Conservation (phyloP, 495 filamentous ascomycete genomes). For the Penicillium coprophilum region DNA sequence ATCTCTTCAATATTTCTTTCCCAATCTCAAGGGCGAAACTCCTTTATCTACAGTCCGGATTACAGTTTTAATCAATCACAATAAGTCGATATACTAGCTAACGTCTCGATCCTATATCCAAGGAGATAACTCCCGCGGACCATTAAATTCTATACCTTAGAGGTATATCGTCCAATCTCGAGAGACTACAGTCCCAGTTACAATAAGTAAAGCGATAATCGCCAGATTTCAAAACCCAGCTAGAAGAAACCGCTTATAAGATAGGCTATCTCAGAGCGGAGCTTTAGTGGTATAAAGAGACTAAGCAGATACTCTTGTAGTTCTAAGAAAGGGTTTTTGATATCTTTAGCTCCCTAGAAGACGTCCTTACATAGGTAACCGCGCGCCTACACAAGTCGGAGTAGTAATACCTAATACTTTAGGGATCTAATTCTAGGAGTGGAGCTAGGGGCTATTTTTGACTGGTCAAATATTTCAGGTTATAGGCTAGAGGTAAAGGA, state of each 20-base stretch:
- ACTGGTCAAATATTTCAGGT: not conserved
- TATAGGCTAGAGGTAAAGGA: not conserved
- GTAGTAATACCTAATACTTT: constrained; percentile 14
- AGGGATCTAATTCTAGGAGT: constrained; percentile 7
- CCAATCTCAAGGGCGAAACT: not conserved
- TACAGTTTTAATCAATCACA: not conserved
- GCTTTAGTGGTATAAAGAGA: constrained; percentile 22
- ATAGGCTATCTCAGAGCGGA: constrained; percentile 22
- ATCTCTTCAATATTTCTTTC: not conserved
- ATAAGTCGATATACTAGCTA: constrained; percentile 8
- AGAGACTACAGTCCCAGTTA: constrained; percentile 13
- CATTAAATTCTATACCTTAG: constrained; percentile 13
- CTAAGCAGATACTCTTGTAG: constrained; percentile 16
- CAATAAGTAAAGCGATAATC: constrained; percentile 9
- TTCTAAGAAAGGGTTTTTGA: constrained; percentile 12
- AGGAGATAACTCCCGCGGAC: constrained; percentile 17
- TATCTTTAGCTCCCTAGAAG: constrained; percentile 14
- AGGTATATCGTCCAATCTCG: constrained; percentile 14
- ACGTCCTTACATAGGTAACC: constrained; percentile 9
- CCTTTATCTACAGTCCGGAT: not conserved
- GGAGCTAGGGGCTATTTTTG: constrained; percentile 6
- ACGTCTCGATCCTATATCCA: constrained; percentile 14
- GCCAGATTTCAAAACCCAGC: constrained; percentile 1
- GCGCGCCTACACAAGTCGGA: constrained; percentile 16
- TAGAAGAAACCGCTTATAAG: constrained; percentile 18